Conservation (phyloP, 202 grass and related monocot genomes). For the Zizania palustris region DNA sequence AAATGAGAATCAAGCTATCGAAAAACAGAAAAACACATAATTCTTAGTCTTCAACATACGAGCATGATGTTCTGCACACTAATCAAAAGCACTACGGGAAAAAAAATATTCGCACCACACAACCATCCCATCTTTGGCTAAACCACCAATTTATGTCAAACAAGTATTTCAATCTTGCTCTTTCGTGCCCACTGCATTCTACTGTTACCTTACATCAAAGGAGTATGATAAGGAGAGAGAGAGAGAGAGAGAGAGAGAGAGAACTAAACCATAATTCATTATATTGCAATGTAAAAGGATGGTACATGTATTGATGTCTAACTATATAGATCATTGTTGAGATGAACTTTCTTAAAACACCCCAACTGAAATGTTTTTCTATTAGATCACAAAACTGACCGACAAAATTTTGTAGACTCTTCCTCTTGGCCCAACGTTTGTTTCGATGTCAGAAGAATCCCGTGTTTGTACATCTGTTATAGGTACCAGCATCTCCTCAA, state of each 20-base stretch:
- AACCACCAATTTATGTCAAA: background rate
- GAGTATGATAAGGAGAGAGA: background rate
- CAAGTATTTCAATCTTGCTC: background rate
- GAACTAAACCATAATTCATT: constrained; percentile 54
- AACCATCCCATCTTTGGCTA: background rate
- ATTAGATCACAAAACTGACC: constrained; percentile 61
- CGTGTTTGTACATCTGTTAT: constrained; percentile 48
- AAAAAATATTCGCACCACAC: background rate
- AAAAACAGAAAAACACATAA: background rate
- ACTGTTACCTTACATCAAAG: background rate
- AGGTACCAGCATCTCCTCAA: constrained; percentile 23
- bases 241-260: background rate
- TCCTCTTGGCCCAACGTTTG: constrained; percentile 43
- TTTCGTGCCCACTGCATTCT: background rate
- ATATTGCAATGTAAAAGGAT: constrained; percentile 58
- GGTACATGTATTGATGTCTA: constrained; percentile 58
- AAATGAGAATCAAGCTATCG: background rate
- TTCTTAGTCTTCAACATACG: background rate
- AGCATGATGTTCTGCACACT: background rate
- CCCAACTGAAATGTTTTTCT: constrained; percentile 54
- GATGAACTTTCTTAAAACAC: constrained; percentile 43
- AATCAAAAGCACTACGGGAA: background rate
- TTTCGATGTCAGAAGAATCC: constrained; percentile 54
- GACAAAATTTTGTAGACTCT: constrained; percentile 52
- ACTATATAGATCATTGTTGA: constrained; percentile 58